Evolutionary conservation across 2,329 filamentous ascomycete species (phyloP), one percentile per base, ranked within the genome.

Genomic region (Verticillium tricorpus): DNA sequence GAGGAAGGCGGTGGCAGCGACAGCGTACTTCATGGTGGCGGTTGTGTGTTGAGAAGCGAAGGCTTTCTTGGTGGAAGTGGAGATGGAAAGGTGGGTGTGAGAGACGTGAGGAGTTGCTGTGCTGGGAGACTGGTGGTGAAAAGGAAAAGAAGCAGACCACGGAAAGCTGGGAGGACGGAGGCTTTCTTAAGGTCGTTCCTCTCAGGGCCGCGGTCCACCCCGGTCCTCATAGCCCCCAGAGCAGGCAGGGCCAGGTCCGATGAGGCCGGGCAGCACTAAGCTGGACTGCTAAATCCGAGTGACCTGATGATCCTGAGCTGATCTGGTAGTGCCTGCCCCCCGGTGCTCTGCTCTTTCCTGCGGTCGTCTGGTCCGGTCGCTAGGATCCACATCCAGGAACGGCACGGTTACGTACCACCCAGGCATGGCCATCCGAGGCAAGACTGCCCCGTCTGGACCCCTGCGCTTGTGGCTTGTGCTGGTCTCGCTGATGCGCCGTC

Each of bases 21-120:
- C 66, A 60, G 69, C 68, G 69, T 69, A 68, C 67, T 71, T 71
- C 72, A 74, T 74, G 14, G 67, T 72, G 63, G 40, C n/a, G 54
- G 31, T 56, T 56, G 54, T 15, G 15, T 17, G 4, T 28, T 28
- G 54, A 34, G 54, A 19, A 56, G 54, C 25, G 32, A 56, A 34
- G 28, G 54, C 25, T 56, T 31, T 35, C 34, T 35, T 35, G 28
- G 28, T 56, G 25, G 15, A 34, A 9, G 54, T 34, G 54, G 9
- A 14, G 34, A 35, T 32, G 14, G 54, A 5, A 5, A 31, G 54
- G 22, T 8, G 3, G 25, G 25, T 34, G 19, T 34, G 54, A 32
- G 54, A 5, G 28, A 17, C 34, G 4, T 35, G 34, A n/a, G 54
- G 22, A 32, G 31, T 17, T 34, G 54, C 25, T 34, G 9, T 12